These are phyloP conservation scores for Luffa aegyptiaca DNA, from an alignment of 306 rosid genomes.

Conservation along the genomic window DNA sequence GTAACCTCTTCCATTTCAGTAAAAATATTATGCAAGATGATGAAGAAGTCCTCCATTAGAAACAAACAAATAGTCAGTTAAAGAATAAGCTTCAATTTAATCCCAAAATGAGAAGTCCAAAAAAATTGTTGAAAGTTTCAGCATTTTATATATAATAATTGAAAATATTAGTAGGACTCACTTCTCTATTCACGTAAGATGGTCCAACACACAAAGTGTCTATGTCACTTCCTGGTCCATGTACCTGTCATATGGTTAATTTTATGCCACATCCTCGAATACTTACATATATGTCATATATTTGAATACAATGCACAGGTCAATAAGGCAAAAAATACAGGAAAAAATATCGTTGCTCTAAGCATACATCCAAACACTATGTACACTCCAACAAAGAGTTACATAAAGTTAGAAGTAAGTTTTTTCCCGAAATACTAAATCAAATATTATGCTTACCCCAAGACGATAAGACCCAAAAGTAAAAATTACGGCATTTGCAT, in stretches of 20 bases:
- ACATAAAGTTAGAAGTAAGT: background rate
- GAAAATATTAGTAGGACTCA: slow-evolving; percentile 6
- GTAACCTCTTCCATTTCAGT: slow-evolving; percentile 80
- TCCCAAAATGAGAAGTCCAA: background rate
- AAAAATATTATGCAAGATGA: slow-evolving; percentile 60
- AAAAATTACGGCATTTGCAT: slow-evolving; percentile 78
- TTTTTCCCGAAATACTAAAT: slow-evolving; percentile 10
- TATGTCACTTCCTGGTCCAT: slow-evolving; percentile 85
- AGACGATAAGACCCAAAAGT: slow-evolving; percentile 87
- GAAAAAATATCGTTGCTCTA: background rate
- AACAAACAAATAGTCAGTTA: slow-evolving; percentile 13
- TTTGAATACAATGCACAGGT: background rate
- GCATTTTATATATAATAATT: background rate
- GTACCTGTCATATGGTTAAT: slow-evolving; percentile 38
- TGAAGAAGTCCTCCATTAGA: slow-evolving; percentile 48
- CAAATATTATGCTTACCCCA: slow-evolving; percentile 53
- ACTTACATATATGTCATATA: background rate
- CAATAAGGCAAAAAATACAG: background rate
- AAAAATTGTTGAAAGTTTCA: background rate
- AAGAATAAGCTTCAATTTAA: slow-evolving; percentile 1
- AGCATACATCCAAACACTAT: background rate
- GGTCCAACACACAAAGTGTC: slow-evolving; percentile 90
- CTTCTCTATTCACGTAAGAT: slow-evolving; percentile 77
- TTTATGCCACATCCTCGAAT: background rate
- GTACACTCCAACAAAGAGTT: background rate